These are phyloP conservation scores for Sisymbrium irio DNA, from an alignment of 345 rosid genomes.

Conservation along the genomic window DNA sequence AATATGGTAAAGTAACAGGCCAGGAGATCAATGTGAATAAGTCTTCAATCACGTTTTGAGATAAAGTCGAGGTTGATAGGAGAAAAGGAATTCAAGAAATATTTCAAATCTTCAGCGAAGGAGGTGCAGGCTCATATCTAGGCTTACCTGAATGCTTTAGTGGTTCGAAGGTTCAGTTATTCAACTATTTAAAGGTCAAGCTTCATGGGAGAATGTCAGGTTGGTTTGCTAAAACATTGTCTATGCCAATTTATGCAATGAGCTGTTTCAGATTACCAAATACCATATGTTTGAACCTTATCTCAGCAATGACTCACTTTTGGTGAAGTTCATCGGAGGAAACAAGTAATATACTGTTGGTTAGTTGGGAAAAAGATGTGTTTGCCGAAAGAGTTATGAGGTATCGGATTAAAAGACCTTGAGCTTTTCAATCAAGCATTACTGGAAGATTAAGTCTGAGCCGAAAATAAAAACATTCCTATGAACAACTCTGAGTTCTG, in stretches of 20 bases:
- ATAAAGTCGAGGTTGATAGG: neutral
- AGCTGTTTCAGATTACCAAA: neutral
- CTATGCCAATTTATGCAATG: neutral
- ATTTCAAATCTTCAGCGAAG: too few relatives aligned
- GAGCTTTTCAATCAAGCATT: too few relatives aligned
- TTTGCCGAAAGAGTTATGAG: neutral
- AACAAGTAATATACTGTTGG: neutral
- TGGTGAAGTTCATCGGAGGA: neutral
- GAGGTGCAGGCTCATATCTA: neutral
- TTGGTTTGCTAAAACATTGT: neutral
- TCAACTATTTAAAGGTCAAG: too few relatives aligned
- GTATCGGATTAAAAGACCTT: neutral
- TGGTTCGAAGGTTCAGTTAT: neutral
- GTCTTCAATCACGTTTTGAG: neutral
- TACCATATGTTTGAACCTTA: too few relatives aligned
- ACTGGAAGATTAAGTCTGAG: neutral
- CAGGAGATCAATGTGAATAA: neutral
- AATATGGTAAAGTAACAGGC: neutral
- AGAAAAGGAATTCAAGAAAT: neutral
- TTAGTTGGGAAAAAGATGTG: neutral
- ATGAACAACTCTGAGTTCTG: too few relatives aligned
- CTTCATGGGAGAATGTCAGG: neutral
- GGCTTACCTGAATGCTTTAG: neutral
- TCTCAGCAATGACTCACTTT: neutral
- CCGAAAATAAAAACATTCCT: too few relatives aligned